Base-by-base conservation (phyloP, 306 rosid species). In the Sophora flavescens region DNA sequence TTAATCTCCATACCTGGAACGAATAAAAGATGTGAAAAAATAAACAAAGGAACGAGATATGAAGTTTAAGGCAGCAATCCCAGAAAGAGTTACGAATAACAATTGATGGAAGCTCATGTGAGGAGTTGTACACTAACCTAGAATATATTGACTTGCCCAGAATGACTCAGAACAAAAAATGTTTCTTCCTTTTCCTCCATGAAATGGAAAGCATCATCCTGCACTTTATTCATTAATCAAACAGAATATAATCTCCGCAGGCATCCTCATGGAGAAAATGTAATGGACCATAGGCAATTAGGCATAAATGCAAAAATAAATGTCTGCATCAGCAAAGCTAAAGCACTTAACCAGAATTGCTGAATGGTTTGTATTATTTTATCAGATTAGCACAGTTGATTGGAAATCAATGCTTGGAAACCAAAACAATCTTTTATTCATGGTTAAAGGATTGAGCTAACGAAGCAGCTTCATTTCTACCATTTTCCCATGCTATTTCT, bases 111-210 rank as follows among this genome's bases (percentile, higher is more conserved):
- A 45, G n/a, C 48, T 53, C 42, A 6, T 18, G 8, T 59, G 54
- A 54, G 78, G 50, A 80, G 72, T 52, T n/a, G 50, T 54, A 74
- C 48, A 79, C 88, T 83, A 59, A 93, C 98, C 98, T 91, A 62
- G 98, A 90, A 74, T 90, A 93, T 81, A 93, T 93, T 62, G 98
- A 97, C 85, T 93, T 91, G 36, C 98, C n/a, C 98, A 28, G 97
- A 91, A 86, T 93, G 82, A 83, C 98, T 93, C 18, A 93, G 82
- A 78, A 93, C 74, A 80, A 93, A 87, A 88, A 88, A 80, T 93
- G 98, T 69, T 93, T 93, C 94, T 93, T 93, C 84, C 98, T 88
- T 84, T 88, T 91, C 76, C 98, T 88, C 98, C 97, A 93, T 48
- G 97, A 93, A 81, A 88, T 69, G 69, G 97, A 91, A n/a, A 81